Evolutionary conservation across 169 alveolate species (phyloP).

Genomic region (Eimeria necatrix): DNA sequence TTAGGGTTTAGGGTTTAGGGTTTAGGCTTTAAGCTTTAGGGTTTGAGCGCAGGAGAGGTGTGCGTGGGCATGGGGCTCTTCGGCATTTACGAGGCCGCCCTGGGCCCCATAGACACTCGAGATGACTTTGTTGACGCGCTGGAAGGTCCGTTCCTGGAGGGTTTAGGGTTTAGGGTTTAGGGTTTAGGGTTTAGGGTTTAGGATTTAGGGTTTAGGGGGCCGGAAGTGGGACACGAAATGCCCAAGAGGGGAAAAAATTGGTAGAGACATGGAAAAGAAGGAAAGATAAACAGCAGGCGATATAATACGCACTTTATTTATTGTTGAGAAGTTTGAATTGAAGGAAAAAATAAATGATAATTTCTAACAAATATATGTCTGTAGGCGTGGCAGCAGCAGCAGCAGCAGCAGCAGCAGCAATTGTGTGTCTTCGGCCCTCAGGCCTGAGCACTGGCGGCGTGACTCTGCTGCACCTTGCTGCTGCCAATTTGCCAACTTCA

Average conservation of each 20-base stretch:
- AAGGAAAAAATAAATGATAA: too few species aligned
- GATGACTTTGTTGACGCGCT: slow-evolving; percentile 24
- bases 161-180: too few species aligned
- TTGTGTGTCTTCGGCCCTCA: slow-evolving; percentile 9
- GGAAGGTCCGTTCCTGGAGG: slow-evolving; percentile 79
- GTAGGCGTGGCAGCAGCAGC: not conserved
- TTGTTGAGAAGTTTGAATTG: too few species aligned
- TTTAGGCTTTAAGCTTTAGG: slow-evolving; percentile 89
- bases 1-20: too few species aligned
- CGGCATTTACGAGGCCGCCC: slow-evolving; percentile 29
- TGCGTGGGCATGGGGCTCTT: slow-evolving; percentile 47
- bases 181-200: too few species aligned
- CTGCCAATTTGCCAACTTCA: slow-evolving; percentile 65
- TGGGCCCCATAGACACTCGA: not conserved
- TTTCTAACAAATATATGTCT: not conserved
- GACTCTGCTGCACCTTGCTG: slow-evolving; percentile 57
- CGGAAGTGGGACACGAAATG: too few species aligned
- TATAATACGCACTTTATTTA: too few species aligned
- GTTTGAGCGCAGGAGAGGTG: slow-evolving; percentile 39
- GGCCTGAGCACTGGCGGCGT: slow-evolving; percentile 44
- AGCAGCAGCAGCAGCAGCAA: not conserved
- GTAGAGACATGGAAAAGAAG: not conserved
- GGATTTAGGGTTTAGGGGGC: too few species aligned
- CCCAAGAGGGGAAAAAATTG: too few species aligned
- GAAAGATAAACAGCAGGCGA: too few species aligned